Evolutionary conservation across 257 asterid genomes (phyloP).

Genomic region (Ligustrum vulgare): DNA sequence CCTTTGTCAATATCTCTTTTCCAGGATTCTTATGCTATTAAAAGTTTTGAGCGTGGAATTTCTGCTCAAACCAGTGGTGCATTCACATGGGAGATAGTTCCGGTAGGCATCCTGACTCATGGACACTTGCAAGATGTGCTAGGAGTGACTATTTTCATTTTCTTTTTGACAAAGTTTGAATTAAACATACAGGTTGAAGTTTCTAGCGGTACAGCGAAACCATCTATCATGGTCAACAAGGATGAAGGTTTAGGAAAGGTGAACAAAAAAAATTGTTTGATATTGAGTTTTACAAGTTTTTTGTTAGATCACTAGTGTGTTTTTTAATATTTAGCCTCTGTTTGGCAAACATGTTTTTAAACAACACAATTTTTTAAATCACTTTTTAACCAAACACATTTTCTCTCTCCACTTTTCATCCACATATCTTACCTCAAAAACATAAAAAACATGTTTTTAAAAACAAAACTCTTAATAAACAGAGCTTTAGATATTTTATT

Average conservation of each 20-base stretch:
- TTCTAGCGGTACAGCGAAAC: conserved; percentile 72
- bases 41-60: conserved; percentile 85
- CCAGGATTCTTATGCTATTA: conserved; percentile 86
- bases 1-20: conserved; percentile 8
- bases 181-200: conserved; percentile 63
- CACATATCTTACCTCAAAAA: too few relatives aligned
- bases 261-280: conserved; percentile 6
- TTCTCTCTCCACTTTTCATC: too few relatives aligned
- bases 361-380: too few relatives aligned
- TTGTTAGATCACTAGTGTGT: background rate
- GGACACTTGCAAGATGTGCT: background rate
- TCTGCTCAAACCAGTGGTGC: conserved; percentile 79
- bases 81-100: conserved; percentile 88
- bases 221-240: conserved; percentile 54
- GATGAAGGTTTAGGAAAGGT: conserved; percentile 87
- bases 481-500: too few relatives aligned
- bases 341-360: too few relatives aligned
- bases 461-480: too few relatives aligned
- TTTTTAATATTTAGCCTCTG: background rate
- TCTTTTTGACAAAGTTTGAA: conserved; percentile 7
- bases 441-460: too few relatives aligned
- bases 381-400: too few relatives aligned
- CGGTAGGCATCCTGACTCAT: conserved; percentile 46
- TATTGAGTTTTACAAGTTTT: background rate
- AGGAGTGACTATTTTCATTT: background rate